phyloP scores from a whole-genome alignment of 305 asterid genomes.

The Fraxinus albicans region DNA sequence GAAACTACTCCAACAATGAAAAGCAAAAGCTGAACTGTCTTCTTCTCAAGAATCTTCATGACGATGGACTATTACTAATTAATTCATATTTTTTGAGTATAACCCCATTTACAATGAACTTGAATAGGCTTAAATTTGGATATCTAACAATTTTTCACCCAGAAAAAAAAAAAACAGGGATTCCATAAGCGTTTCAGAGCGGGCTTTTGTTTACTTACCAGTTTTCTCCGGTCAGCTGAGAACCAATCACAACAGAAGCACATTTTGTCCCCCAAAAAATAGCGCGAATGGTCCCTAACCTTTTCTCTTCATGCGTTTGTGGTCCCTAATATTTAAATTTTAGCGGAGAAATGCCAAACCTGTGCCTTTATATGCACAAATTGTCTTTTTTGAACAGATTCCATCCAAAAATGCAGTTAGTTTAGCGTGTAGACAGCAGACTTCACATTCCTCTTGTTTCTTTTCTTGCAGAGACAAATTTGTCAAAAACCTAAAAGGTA shows the following conservation, averaged over 20 bases:
- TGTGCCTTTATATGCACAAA: too few species aligned
- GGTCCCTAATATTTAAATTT: background rate
- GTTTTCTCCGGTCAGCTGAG: background rate
- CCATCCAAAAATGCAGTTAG: background rate
- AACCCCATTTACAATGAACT: background rate
- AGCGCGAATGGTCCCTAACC: background rate
- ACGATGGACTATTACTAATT: background rate
- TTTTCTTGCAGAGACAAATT: too few species aligned
- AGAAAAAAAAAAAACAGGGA: background rate
- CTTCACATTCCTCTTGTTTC: too few species aligned
- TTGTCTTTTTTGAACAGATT: background rate
- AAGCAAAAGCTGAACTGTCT: slow-evolving; percentile 61
- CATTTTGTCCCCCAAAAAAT: background rate
- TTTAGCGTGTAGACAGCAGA: too few species aligned
- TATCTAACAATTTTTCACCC: background rate
- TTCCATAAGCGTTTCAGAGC: background rate
- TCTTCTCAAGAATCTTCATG: slow-evolving; percentile 57
- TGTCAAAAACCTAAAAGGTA: too few species aligned
- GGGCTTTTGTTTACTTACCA: background rate
- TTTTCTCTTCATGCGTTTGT: background rate
- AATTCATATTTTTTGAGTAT: background rate
- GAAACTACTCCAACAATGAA: slow-evolving; percentile 53
- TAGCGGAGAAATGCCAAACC: background rate
- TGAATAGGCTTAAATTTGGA: background rate
- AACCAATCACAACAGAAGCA: background rate